Base-by-base conservation (phyloP, 2,329 filamentous ascomycete genomes). In the Colletotrichum liriopes region DNA sequence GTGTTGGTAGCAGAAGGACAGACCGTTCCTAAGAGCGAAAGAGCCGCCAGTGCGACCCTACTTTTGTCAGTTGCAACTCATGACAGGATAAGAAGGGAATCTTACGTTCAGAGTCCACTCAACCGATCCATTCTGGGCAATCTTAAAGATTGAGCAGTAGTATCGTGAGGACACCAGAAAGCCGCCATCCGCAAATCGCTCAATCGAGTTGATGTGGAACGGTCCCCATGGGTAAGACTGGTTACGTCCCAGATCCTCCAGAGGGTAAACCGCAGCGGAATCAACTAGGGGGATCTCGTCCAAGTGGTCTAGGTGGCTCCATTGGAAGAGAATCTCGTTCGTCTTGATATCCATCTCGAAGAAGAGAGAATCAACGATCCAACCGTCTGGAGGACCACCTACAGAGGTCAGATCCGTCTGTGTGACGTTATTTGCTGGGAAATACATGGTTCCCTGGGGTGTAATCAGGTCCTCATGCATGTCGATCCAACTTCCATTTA, bases 121-220 rank as follows among this genome's bases (percentile, higher is more conserved):
- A 77, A 82, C 1, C 79, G 76, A 55, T 80, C 81, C 67, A 18
- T 70, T 45, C 26, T 60, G 65, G 43, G 67, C 67, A 43, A 91
- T 84, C 62, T 84, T 84, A 41, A 81, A 81, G 14, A 90, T 79
- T 23, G 84, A 82, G 75, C 84, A 84, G 62, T 84, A 82, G 75
- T 89, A 83, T 1, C 87, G 84, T 0, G 85, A 82, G 0, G 87
- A 90, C n/a, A 91, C 81, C 14, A 90, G 77, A 68, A 87, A 91
- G 75, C 90, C 86, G 5, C 86, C 86, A 0, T 82, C 74, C 0
- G 78, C 75, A 64, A 85, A 84, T 76, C 89, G 88, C 75, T 88
- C 85, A 37, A 90, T 79, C 45, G 86, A 86, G 79, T 90, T 89
- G 78, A 90, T 85, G 77, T 89, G 87, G 77, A 89, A 89, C 72